phyloP scores from a whole-genome alignment of 2,329 filamentous ascomycete genomes.

The Aspergillus nomiae region DNA sequence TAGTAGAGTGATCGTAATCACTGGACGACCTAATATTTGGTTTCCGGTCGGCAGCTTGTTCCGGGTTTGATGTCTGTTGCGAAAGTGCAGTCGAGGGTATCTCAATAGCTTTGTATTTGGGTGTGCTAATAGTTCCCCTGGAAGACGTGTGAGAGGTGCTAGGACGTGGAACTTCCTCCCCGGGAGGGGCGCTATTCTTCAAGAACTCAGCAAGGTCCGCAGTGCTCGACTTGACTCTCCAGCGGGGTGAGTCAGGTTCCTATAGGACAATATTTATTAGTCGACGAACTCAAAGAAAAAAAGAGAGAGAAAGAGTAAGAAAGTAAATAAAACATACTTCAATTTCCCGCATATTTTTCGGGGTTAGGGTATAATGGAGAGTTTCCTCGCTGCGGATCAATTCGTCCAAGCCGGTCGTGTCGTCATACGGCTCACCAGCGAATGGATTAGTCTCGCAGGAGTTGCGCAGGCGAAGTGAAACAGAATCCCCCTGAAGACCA shows the following conservation, averaged over 20 bases:
- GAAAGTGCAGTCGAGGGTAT: conserved; percentile 10
- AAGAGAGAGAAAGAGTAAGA: too few species aligned
- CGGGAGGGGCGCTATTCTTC: conserved; percentile 38
- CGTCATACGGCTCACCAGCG: conserved; percentile 45
- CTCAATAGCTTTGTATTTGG: conserved; percentile 29
- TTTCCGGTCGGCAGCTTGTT: conserved; percentile 70
- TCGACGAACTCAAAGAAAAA: not conserved
- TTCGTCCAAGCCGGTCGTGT: conserved; percentile 73
- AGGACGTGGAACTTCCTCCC: conserved; percentile 23
- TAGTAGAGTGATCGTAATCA: conserved; percentile 88
- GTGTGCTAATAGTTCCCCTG: conserved; percentile 25
- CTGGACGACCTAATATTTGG: conserved; percentile 70
- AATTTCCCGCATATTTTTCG: conserved; percentile 75
- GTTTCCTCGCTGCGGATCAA: conserved; percentile 81
- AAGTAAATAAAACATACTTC: conserved; percentile 57
- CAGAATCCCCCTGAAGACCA: conserved; percentile 30
- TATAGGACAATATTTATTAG: conserved; percentile 14
- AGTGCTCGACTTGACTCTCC: conserved; percentile 35
- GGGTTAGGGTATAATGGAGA: conserved; percentile 79
- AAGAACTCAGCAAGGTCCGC: conserved; percentile 42
- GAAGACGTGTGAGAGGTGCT: conserved; percentile 23
- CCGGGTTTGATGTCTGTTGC: conserved; percentile 27
- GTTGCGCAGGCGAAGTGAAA: conserved; percentile 33
- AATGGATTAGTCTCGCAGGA: conserved; percentile 39
- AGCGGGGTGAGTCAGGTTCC: conserved; percentile 38